Base-by-base conservation (phyloP, 1,284 basidiomycete species). In the Melampsora medusae region DNA sequence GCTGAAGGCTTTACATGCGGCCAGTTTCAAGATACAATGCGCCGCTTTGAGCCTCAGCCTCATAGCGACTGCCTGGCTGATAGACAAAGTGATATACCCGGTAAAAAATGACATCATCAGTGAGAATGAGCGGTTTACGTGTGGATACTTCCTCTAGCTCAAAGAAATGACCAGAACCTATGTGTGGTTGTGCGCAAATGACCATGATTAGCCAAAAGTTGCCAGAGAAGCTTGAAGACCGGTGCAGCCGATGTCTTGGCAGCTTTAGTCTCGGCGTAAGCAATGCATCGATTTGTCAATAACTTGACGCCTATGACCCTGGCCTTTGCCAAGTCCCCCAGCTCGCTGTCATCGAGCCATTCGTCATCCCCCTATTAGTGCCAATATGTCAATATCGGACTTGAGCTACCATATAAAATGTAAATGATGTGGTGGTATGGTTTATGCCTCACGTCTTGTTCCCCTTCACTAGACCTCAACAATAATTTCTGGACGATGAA, bases 21-120 rank as follows among this genome's bases (percentile, higher is more conserved):
- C 89, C 10, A 99, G 85, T 82, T 94, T 93, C 60, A 97, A 83
- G 66, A 98, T 81, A 0, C 91, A 92, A 10, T 90, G 84, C 0
- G 91, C 90, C 0, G 94, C 92, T 80, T 92, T 89, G 35, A 97
- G 83, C 22, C 95, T 88, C 83, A 98, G 79, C 48, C 86, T 84
- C 16, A 82, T 81, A 5, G 79, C 78, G 53, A 80, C 77, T 9
- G 78, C 71, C 22, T 67, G 68, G 48, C 79, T 81, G 70, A 10
- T 17, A 1, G 17, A 4, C 4, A 6, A 31, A 59, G 9, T 10
- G 10, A 17, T 48, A 9, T 19, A 48, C 14, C 5, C 42, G 1
- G 16, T 28, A 25, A 61, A 67, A n/a, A 70, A n/a, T 10, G 4
- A 53, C 25, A 0, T 53, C n/a, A 38, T 25, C 14, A 65, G 50